Conservation (phyloP, 2,329 filamentous ascomycete genomes). For the Monosporascus ibericus region DNA sequence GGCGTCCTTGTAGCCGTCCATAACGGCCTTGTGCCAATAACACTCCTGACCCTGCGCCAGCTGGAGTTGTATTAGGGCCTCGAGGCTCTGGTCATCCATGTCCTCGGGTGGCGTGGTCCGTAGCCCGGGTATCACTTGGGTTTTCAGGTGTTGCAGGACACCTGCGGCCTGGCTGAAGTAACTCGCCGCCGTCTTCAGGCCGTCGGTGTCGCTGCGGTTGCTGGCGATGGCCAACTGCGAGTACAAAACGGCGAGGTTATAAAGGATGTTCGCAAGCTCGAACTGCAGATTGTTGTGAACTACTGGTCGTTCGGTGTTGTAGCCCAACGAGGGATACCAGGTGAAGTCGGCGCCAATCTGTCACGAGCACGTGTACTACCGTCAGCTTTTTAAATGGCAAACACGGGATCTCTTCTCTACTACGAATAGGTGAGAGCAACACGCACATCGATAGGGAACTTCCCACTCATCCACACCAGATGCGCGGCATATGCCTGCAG, state of each 20-base stretch:
- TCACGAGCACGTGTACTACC: slow-evolving; percentile 1
- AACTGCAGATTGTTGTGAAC: slow-evolving; percentile 64
- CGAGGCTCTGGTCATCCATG: slow-evolving; percentile 85
- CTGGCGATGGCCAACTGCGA: slow-evolving; percentile 82
- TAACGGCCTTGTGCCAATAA: slow-evolving; percentile 96
- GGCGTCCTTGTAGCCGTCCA: slow-evolving; percentile 86
- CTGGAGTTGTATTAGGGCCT: slow-evolving; percentile 75
- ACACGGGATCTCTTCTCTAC: not conserved
- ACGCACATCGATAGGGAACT: slow-evolving; percentile 88
- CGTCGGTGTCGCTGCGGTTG: slow-evolving; percentile 72
- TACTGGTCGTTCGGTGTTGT: slow-evolving; percentile 71
- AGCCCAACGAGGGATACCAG: slow-evolving; percentile 92
- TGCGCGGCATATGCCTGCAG: slow-evolving; percentile 90
- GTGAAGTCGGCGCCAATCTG: slow-evolving; percentile 91
- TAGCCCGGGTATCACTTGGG: slow-evolving; percentile 72
- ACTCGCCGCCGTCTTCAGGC: slow-evolving; percentile 80
- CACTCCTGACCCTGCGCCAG: slow-evolving; percentile 94
- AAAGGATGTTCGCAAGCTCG: slow-evolving; percentile 88
- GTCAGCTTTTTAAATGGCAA: not conserved
- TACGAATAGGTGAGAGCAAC: slow-evolving; percentile 2
- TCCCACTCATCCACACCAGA: slow-evolving; percentile 85
- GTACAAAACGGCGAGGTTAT: slow-evolving; percentile 89
- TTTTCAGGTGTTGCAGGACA: slow-evolving; percentile 72
- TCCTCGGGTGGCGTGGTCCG: slow-evolving; percentile 84
- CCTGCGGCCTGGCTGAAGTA: slow-evolving; percentile 87